A percentile compares a stretch with the other conserved stretches of the same genome.
phyloP scores from a whole-genome alignment of 2,329 filamentous ascomycete genomes.

The Microsporum canis region DNA sequence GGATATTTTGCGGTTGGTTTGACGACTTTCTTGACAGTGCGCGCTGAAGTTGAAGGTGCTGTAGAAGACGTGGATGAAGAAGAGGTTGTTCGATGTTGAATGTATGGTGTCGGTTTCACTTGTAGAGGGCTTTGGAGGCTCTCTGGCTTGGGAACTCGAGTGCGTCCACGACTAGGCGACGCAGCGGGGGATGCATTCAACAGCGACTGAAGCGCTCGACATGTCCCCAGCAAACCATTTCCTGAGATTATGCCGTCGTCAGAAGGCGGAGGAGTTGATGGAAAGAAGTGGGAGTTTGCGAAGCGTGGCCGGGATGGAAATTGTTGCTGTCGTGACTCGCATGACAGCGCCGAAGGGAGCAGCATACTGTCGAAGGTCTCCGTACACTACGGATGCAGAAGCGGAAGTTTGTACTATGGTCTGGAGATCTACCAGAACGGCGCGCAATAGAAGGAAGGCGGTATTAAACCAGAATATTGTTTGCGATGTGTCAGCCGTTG shows the following conservation, averaged over 20 bases:
- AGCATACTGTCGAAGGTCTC: slow-evolving; percentile 24
- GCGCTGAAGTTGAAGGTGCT: slow-evolving; percentile 9
- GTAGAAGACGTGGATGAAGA: neutral
- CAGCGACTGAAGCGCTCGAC: slow-evolving; percentile 34
- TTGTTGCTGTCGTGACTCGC: slow-evolving; percentile 28
- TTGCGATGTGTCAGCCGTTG: neutral
- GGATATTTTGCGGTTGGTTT: slow-evolving; percentile 16
- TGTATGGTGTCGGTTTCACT: slow-evolving; percentile 19
- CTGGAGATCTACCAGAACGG: neutral
- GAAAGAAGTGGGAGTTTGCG: slow-evolving; percentile 26
- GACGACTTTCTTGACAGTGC: slow-evolving; percentile 22
- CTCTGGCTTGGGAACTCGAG: slow-evolving; percentile 21
- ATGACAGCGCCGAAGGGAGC: slow-evolving; percentile 37
- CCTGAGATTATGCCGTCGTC: slow-evolving; percentile 25
- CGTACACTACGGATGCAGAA: neutral
- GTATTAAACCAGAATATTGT: neutral
- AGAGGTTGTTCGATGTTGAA: slow-evolving; percentile 2
- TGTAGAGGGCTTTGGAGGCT: slow-evolving; percentile 33
- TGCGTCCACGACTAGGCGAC: slow-evolving; percentile 16
- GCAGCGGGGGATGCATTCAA: slow-evolving; percentile 31
- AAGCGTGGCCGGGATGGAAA: slow-evolving; percentile 25
- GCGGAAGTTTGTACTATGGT: neutral
- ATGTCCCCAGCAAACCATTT: slow-evolving; percentile 32
- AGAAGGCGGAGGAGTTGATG: slow-evolving; percentile 28
- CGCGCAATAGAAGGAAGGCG: neutral